Base-by-base conservation (phyloP, 306 rosid species). In the Dryas alaskensis region DNA sequence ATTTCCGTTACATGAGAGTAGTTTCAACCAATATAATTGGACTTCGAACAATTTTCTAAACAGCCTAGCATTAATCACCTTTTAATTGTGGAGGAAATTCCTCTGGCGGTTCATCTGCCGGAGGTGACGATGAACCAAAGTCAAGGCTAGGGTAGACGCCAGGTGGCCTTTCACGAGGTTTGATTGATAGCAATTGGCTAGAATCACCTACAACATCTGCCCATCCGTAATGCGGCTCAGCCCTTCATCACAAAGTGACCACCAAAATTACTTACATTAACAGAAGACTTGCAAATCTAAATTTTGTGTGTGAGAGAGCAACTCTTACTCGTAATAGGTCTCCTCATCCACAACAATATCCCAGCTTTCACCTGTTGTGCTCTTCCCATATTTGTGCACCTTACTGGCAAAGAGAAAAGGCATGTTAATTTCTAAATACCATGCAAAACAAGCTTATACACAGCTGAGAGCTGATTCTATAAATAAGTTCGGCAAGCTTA, bases 171-270 rank as follows among this genome's bases (percentile, higher is more conserved):
- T 86, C 92, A 17, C 67, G 89, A 69, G 92, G 89, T 71, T 87
- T 50, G n/a, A 94, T 94, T 14, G 97, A 94, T 72, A 94, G 90
- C 67, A 94, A 82, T 67, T 87, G 98, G 80, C 83, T 88, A 16
- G 98, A 94, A 80, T 94, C 90, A 4, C 97, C 97, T 67, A 94
- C 96, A 1, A 89, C 96, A 76, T 94, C 98, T 7, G 96, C 96
- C 98, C 97, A 94, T 79, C 98, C 97, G 70, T 91, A 89, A 76
- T 94, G 97, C 71, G 98, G 98, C 68, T 89, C 96, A 5, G 97
- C 94, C 92, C 98, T 94, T 70, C 67, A 83, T 65, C 54, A 51
- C 60, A 68, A 60, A 51, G 27, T 59, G 6, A 77, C 43, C n/a
- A 60, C 13, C 49, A 60, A 73, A 64, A 73, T 44, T 72, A 75